These are phyloP conservation scores for Diplocarpon rosae DNA, from an alignment of 2,329 filamentous ascomycete genomes.

Conservation along the genomic window DNA sequence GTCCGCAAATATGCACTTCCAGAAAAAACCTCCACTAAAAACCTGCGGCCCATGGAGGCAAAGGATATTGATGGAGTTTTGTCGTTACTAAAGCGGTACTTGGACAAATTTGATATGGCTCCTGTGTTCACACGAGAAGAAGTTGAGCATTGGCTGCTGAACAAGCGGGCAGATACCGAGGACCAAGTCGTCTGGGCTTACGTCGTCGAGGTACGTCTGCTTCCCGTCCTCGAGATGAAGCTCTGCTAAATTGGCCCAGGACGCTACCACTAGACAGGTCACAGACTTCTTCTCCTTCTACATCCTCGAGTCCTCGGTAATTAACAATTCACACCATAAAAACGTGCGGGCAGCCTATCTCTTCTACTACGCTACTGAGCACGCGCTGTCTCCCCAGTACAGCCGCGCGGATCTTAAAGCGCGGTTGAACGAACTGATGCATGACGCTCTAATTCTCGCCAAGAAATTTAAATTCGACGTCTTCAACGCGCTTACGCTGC, in stretches of 20 bases:
- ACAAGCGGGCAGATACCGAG: conserved; percentile 51
- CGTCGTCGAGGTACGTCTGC: conserved; percentile 60
- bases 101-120: conserved; percentile 70
- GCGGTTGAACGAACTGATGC: conserved; percentile 70
- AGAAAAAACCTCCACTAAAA: conserved; percentile 57
- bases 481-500: conserved; percentile 86
- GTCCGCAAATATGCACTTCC: conserved; percentile 79
- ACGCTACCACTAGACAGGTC: conserved; percentile 60
- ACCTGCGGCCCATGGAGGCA: conserved; percentile 68
- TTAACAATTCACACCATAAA: conserved; percentile 67
- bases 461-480: conserved; percentile 84
- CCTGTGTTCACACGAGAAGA: conserved; percentile 74
- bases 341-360: conserved; percentile 85
- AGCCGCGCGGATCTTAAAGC: conserved; percentile 54
- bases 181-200: conserved; percentile 91
- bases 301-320: conserved; percentile 83
- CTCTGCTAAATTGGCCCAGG: conserved; percentile 28
- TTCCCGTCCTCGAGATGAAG: background rate
- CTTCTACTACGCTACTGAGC: conserved; percentile 90
- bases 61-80: conserved; percentile 70
- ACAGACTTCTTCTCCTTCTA: conserved; percentile 98
- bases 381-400: conserved; percentile 50
- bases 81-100: conserved; percentile 64
- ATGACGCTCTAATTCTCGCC: conserved; percentile 78
- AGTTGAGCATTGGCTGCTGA: conserved; percentile 76